Evolutionary conservation across 768 basidiomycete species (phyloP).

Genomic region (Crepidotus variabilis): DNA sequence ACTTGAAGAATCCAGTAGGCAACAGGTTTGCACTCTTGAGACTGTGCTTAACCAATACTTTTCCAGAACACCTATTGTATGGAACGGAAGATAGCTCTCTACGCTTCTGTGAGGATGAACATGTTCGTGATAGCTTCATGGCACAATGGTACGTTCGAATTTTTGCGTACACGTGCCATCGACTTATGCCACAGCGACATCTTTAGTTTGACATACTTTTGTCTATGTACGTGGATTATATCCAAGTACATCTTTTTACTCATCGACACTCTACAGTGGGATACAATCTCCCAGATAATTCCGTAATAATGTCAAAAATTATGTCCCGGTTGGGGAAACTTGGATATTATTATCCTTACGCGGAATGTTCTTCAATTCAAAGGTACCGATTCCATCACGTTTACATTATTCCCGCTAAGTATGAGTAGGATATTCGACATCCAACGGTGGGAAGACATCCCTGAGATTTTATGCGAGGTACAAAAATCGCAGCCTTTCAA

Average conservation of each 20-base stretch:
- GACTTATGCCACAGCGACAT: not conserved
- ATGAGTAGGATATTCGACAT: not conserved
- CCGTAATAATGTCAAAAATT: too few relatives aligned
- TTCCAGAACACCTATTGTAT: not conserved
- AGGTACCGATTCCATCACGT: not conserved
- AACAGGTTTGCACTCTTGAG: too few relatives aligned
- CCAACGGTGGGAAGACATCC: not conserved
- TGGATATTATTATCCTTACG: not conserved
- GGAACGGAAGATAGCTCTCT: not conserved
- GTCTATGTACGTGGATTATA: not conserved
- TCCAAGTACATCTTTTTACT: too few relatives aligned
- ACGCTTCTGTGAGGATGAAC: not conserved
- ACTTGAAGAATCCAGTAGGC: too few relatives aligned
- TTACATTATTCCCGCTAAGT: not conserved
- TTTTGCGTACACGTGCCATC: not conserved
- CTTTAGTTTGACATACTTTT: not conserved
- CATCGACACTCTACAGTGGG: too few relatives aligned
- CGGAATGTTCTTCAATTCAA: not conserved
- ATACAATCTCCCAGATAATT: too few relatives aligned
- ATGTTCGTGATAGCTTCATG: not conserved
- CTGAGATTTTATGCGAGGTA: not conserved
- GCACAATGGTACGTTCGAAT: not conserved
- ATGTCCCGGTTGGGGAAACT: too few relatives aligned
- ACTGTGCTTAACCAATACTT: too few relatives aligned
- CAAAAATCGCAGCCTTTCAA: not conserved